Conservation (phyloP, 306 rosid genomes). For the Abrus pulchellus region DNA sequence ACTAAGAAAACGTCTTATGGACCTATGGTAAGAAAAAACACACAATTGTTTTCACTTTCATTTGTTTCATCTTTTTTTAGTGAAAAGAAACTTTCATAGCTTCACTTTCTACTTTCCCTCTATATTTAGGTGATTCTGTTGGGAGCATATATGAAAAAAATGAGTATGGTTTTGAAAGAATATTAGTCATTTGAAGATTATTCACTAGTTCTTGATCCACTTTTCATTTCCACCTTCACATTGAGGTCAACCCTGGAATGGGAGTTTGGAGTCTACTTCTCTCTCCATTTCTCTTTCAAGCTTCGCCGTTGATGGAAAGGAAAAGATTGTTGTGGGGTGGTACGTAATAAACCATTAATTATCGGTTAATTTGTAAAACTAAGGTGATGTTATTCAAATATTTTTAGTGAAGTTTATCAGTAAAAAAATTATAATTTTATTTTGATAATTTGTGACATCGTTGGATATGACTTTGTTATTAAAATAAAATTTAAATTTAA, state of each 20-base stretch:
- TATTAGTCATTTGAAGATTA: background rate
- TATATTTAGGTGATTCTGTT: constrained; percentile 26
- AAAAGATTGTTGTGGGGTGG: background rate
- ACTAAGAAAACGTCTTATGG: background rate
- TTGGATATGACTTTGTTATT: too few species aligned
- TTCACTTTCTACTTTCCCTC: constrained; percentile 3
- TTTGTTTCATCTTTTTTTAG: background rate
- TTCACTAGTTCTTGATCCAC: background rate
- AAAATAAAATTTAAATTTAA: too few species aligned
- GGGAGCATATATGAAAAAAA: constrained; percentile 41
- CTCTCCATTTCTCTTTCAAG: constrained; percentile 4
- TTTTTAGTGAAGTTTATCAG: too few species aligned
- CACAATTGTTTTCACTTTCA: constrained; percentile 4
- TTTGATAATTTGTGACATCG: too few species aligned
- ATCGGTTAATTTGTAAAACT: too few species aligned
- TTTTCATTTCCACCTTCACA: background rate
- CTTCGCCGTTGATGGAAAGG: constrained; percentile 52
- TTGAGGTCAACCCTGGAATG: background rate
- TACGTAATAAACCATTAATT: too few species aligned
- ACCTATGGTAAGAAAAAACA: background rate
- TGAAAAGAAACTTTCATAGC: background rate
- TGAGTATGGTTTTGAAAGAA: background rate
- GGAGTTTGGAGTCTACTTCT: constrained; percentile 39
- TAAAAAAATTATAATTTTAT: too few species aligned
- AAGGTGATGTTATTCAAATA: too few species aligned